Base-by-base conservation (phyloP, 352 stramenopile species). In the Globisporangium abappressorium region DNA sequence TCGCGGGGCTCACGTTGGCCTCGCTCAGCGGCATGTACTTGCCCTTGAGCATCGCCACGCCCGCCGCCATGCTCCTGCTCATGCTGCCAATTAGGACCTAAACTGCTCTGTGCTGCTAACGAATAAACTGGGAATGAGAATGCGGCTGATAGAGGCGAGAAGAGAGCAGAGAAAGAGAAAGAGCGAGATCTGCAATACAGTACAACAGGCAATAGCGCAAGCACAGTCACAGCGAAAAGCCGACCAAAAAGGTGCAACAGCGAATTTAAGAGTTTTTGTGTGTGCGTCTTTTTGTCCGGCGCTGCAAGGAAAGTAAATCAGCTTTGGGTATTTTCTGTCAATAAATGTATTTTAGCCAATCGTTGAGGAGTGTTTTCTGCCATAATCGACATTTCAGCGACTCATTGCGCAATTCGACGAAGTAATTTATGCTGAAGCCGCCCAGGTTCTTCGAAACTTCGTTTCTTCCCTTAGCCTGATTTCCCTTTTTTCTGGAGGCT, bases 11-110 rank as follows among this genome's bases (percentile, higher is more conserved):
- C 70, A 96, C 79, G 78, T 93, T 85, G 11, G 80, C 87, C 75
- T 95, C 88, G 72, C 84, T 92, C 62, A 95, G 75, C 57, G 88
- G 88, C 85, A 95, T 92, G 72, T 94, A 94, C 76, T 95, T 95
- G 81, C 70, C 81, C 77, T 92, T 92, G 61, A 84, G 63, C 65
- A 85, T 70, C 56, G 67, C 65, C 51, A 76, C 77, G 64, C 77
- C 78, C 58, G 51, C 47, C 57, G 47, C n/a, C 57, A 49, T 62
- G 49, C 15, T 38, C 62, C 34, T 43, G 55, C 30, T 60, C 55
- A 60, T 60, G 26, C 36, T 46, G 36, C 36, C 36, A 11, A 26
- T 26, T 43, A 9, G 36, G 36, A n/a, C 20, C 20, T 51, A 12
- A 26, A 5, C n/a, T 38, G 20, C 22, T 30, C 22, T 33, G 20